These are phyloP conservation scores for Colletotrichum plurivorum DNA, from an alignment of 2,329 filamentous ascomycete species.

Conservation along the genomic window DNA sequence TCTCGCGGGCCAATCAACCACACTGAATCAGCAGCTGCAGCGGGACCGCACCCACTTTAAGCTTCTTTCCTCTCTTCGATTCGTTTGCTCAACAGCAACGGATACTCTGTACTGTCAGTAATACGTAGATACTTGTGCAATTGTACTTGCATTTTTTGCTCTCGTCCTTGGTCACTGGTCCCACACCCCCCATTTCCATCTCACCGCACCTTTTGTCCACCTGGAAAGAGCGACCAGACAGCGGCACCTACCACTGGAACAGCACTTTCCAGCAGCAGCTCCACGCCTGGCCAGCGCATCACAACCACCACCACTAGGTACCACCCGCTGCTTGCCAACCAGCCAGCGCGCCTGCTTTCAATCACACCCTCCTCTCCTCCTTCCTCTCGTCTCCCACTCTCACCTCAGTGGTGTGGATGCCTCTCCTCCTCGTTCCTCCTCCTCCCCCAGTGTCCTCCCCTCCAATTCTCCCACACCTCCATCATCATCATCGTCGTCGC, in stretches of 20 bases:
- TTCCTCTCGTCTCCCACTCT: too few species aligned
- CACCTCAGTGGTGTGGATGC: too few species aligned
- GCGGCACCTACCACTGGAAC: not conserved
- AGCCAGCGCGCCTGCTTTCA: conserved; percentile 4
- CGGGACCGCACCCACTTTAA: conserved; percentile 33
- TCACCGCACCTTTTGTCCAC: conserved; percentile 35
- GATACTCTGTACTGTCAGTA: too few species aligned
- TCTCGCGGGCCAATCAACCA: too few species aligned
- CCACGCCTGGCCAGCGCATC: conserved; percentile 30
- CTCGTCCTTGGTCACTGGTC: conserved; percentile 23
- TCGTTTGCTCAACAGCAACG: not conserved
- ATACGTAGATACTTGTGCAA: not conserved
- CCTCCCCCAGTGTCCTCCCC: too few species aligned
- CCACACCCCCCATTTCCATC: conserved; percentile 28
- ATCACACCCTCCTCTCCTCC: conserved; percentile 32
- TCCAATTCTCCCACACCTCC: conserved; percentile 15
- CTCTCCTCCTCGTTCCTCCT: too few species aligned
- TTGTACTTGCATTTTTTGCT: conserved; percentile 1
- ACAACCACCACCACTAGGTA: conserved; percentile 22
- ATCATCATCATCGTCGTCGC: conserved; percentile 17
- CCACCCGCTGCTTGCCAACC: conserved; percentile 9
- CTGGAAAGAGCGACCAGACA: conserved; percentile 8
- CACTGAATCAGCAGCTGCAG: not conserved
- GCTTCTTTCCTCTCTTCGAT: conserved; percentile 39
- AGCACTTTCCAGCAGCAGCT: not conserved